These are phyloP conservation scores for Allium sativum DNA, from an alignment of 106 monocot genomes.

Conservation along the genomic window DNA sequence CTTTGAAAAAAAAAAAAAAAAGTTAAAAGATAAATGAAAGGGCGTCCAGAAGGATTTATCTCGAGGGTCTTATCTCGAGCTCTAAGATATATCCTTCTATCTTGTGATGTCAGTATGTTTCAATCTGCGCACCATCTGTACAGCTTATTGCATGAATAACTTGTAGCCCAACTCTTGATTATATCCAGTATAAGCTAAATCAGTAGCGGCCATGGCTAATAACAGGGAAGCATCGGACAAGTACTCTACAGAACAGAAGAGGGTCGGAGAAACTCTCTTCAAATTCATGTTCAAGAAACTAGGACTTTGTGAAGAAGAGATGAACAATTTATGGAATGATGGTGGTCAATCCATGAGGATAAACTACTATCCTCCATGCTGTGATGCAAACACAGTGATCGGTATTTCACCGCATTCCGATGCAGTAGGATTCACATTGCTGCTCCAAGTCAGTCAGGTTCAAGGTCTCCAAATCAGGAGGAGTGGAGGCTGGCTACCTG, in stretches of 20 bases:
- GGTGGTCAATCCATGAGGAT: slow-evolving; percentile 13
- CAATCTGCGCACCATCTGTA: no score
- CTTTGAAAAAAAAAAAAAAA: no score
- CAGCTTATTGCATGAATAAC: no score
- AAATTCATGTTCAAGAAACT: slow-evolving; percentile 14
- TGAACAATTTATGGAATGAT: slow-evolving; percentile 1
- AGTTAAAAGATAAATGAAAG: no score
- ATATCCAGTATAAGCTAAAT: no score
- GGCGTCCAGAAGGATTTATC: no score
- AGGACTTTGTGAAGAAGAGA: background rate
- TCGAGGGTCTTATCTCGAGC: no score
- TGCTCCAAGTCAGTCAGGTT: slow-evolving; percentile 22
- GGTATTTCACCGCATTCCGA: slow-evolving; percentile 29
- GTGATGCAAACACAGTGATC: slow-evolving; percentile 8
- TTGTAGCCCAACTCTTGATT: no score
- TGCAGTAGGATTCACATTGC: slow-evolving; percentile 10
- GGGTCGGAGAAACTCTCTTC: slow-evolving; percentile 5
- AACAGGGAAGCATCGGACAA: slow-evolving; percentile 14
- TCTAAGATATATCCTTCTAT: no score
- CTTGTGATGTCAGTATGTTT: no score
- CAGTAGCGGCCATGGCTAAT: no score
- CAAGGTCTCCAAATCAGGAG: slow-evolving; percentile 20
- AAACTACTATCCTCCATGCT: slow-evolving; percentile 31
- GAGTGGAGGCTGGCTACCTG: slow-evolving; percentile 12
- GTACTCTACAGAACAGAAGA: slow-evolving; percentile 11